A percentile compares a stretch with the other conserved stretches of the same genome.
Evolutionary conservation across 148 eudicot species (phyloP).

Genomic region (Rhododendron simsii): DNA sequence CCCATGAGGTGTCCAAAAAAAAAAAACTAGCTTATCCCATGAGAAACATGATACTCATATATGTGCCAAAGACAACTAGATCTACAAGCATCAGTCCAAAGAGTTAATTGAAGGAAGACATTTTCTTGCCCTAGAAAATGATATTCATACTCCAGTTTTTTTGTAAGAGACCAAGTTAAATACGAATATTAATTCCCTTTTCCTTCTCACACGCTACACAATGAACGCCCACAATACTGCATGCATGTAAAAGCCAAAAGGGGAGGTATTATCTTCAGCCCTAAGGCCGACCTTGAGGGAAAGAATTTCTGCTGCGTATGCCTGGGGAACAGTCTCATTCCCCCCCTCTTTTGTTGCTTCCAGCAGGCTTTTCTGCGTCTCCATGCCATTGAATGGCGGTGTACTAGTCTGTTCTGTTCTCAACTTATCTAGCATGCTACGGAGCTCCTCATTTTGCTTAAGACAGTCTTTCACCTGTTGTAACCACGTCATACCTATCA

Average conservation of each 20-base stretch:
- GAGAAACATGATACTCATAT: neutral
- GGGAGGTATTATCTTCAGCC: neutral
- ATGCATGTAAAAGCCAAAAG: neutral
- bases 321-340: slow-evolving; percentile 28
- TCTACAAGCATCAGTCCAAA: neutral
- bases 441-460: slow-evolving; percentile 85
- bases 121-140: neutral
- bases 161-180: neutral
- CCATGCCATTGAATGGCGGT: slow-evolving; percentile 25
- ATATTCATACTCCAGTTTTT: neutral
- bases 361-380: slow-evolving; percentile 13
- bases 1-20: neutral
- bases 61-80: neutral
- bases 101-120: neutral
- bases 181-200: neutral
- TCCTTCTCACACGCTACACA: neutral
- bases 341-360: slow-evolving; percentile 24
- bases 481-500: slow-evolving; percentile 1
- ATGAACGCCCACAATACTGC: neutral
- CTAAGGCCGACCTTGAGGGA: slow-evolving; percentile 58
- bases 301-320: slow-evolving; percentile 41
- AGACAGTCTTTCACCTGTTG: slow-evolving; percentile 83
- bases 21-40: neutral
- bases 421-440: slow-evolving; percentile 64
- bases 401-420: slow-evolving; percentile 54